phyloP scores from a whole-genome alignment of 1,139 yeast species.

The Kurtzmaniella quercitrusa region DNA sequence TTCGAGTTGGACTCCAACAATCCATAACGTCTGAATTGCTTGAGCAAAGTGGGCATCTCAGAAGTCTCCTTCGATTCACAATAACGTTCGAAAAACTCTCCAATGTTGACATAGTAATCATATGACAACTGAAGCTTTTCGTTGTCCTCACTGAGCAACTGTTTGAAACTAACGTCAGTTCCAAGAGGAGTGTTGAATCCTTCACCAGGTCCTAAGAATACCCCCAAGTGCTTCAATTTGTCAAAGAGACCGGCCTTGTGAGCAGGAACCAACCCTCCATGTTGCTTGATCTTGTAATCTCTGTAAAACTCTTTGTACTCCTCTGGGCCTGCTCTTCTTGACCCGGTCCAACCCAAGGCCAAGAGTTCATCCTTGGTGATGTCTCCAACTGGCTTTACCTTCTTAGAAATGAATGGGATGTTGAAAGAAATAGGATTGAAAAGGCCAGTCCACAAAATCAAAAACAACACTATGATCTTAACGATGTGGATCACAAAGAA shows the following conservation, averaged over 20 bases:
- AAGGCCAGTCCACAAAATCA: constrained; percentile 61
- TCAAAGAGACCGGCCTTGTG: constrained; percentile 69
- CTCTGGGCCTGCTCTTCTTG: constrained; percentile 65
- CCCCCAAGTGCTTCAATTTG: constrained; percentile 56
- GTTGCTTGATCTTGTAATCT: constrained; percentile 56
- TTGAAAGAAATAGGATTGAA: constrained; percentile 64
- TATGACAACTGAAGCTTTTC: constrained; percentile 46
- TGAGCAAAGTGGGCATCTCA: constrained; percentile 37
- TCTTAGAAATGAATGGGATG: constrained; percentile 25
- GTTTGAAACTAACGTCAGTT: constrained; percentile 21
- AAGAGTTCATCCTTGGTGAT: constrained; percentile 55
- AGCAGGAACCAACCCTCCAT: constrained; percentile 79
- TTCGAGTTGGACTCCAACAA: constrained; percentile 46
- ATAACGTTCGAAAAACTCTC: constrained; percentile 40
- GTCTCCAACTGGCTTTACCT: constrained; percentile 27
- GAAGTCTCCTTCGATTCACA: constrained; percentile 27
- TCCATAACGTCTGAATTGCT: constrained; percentile 60
- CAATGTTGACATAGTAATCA: constrained; percentile 49
- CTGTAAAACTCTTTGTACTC: constrained; percentile 74
- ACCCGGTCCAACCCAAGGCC: constrained; percentile 88
- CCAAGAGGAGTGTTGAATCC: constrained; percentile 68
- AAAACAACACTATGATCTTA: constrained; percentile 55
- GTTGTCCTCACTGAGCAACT: constrained; percentile 17
- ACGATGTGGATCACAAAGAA: constrained; percentile 70
- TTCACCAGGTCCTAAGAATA: constrained; percentile 66